A percentile compares a stretch with the other conserved stretches of the same genome.
Evolutionary conservation across 2,329 filamentous ascomycete genomes (phyloP).

Genomic region (Aureobasidium sp.): DNA sequence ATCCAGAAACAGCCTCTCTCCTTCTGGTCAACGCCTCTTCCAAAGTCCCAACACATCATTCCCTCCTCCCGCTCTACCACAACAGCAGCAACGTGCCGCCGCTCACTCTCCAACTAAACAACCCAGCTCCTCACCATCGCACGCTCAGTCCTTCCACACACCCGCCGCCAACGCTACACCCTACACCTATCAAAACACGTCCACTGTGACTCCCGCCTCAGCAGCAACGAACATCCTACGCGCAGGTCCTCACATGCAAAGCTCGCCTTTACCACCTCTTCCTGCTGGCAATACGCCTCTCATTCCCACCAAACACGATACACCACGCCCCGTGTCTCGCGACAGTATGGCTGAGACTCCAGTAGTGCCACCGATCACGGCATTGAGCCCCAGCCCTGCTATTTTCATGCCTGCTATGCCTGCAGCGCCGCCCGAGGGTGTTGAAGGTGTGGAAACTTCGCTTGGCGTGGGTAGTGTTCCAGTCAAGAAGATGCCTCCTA

Average conservation of each 20-base stretch:
- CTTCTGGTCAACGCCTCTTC: slow-evolving; percentile 17
- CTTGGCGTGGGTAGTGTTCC: slow-evolving; percentile 23
- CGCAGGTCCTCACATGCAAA: neutral
- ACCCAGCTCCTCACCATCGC: slow-evolving; percentile 23
- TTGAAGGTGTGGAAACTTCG: slow-evolving; percentile 21
- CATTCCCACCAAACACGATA: slow-evolving; percentile 17
- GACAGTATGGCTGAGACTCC: slow-evolving; percentile 19
- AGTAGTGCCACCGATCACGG: slow-evolving; percentile 22
- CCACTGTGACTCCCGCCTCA: slow-evolving; percentile 13
- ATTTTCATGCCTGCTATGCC: slow-evolving; percentile 2
- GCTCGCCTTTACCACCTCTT: slow-evolving; percentile 10
- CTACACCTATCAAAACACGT: neutral
- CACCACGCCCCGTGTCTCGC: slow-evolving; percentile 8
- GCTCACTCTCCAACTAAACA: slow-evolving; percentile 26
- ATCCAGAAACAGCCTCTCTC: slow-evolving; percentile 13
- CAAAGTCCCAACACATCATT: slow-evolving; percentile 25
- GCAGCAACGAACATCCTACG: slow-evolving; percentile 17
- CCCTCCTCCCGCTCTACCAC: slow-evolving; percentile 21
- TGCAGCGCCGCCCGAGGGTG: neutral
- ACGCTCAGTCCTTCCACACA: slow-evolving; percentile 4
- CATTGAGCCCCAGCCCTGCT: slow-evolving; percentile 22
- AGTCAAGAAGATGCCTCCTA: slow-evolving; percentile 24
- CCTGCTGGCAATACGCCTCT: slow-evolving; percentile 7
- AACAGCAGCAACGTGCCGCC: slow-evolving; percentile 16
- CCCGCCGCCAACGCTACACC: neutral